Percentiles rank a stretch among this genome's conserved stretches.
These are phyloP conservation scores for Alternaria triticina DNA, from an alignment of 2,329 filamentous ascomycete species.

Conservation along the genomic window DNA sequence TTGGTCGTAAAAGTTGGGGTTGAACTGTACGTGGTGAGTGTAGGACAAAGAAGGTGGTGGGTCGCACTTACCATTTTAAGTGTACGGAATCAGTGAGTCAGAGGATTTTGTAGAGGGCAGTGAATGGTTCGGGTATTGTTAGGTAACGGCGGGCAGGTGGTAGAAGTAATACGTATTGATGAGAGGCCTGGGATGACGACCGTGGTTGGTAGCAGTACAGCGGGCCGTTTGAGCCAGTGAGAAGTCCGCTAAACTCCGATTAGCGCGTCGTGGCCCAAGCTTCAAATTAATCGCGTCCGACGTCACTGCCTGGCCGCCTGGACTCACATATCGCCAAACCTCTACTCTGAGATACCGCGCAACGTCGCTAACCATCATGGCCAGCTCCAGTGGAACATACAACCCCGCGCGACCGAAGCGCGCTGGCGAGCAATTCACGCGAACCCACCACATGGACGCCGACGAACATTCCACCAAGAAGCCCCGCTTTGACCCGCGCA, in stretches of 20 bases:
- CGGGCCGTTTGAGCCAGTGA: conserved; percentile 15
- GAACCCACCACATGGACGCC: conserved; percentile 70
- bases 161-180: conserved; percentile 9
- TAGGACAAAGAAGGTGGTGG: conserved; percentile 21
- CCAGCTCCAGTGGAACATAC: conserved; percentile 35
- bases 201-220: conserved; percentile 28
- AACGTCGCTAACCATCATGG: conserved; percentile 21
- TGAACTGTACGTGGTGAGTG: conserved; percentile 43
- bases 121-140: not conserved
- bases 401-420: conserved; percentile 78
- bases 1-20: conserved; percentile 58
- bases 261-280: conserved; percentile 26
- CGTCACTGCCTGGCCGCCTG: conserved; percentile 17
- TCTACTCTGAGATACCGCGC: not conserved
- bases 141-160: conserved; percentile 24
- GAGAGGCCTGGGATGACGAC: conserved; percentile 9
- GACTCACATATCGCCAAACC: not conserved
- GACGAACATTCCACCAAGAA: conserved; percentile 69
- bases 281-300: conserved; percentile 17
- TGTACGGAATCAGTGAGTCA: not conserved
- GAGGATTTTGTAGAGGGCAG: not conserved
- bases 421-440: conserved; percentile 79
- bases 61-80: conserved; percentile 41
- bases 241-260: conserved; percentile 6
- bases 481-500: conserved; percentile 91